Evolutionary conservation across 2,329 filamentous ascomycete genomes (phyloP), one percentile per base, ranked within the genome.

Genomic region (Diaporthe caulivora): DNA sequence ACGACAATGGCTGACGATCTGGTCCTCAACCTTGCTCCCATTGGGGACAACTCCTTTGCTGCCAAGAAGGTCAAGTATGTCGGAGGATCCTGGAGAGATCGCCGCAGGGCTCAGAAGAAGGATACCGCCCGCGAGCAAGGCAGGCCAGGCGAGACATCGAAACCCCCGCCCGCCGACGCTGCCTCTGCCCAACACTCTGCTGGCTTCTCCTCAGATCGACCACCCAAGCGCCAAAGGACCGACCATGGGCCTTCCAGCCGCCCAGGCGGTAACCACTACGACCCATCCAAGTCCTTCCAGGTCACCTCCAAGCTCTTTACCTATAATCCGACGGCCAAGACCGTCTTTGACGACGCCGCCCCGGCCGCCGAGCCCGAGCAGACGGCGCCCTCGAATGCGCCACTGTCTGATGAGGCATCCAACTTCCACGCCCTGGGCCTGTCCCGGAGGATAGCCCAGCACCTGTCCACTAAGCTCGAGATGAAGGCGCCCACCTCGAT

Each of bases 401-500:
- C 97, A 2, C 87, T 98, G 13, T 91, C 92, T 15, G 93, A 93
- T 73, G 95, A 96, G 77, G 90, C 95, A 40, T 93, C 94, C 75
- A 97, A 93, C 26, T 99, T 99, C 80, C 94, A 92, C 37, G 93
- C 92, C 0, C 87, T 99, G 40, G 96, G 96, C 9, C 86, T 99
- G 73, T 97, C 95, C 5, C 88, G 92, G 2, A 90, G 91, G 13
- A 86, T 99, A 31, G 95, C 97, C 15, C 89, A 92, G 68, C 95
- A 98, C 82, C 86, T 99, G 34, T 88, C 94, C 8, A 91, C 91
- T 57, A 98, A 98, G 83, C 91, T 99, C 82, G 90, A 93, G 72
- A 89, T 99, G 81, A 97, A 95, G 80, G 93, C 94, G 0, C 97
- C 97, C 8, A 99, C 97, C 0, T 95, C 94, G 0, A 98, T 99